Percentiles rank a stretch among this genome's conserved stretches.
These are phyloP conservation scores for Ilex aquifolium DNA, from an alignment of 257 asterid species.

Conservation along the genomic window DNA sequence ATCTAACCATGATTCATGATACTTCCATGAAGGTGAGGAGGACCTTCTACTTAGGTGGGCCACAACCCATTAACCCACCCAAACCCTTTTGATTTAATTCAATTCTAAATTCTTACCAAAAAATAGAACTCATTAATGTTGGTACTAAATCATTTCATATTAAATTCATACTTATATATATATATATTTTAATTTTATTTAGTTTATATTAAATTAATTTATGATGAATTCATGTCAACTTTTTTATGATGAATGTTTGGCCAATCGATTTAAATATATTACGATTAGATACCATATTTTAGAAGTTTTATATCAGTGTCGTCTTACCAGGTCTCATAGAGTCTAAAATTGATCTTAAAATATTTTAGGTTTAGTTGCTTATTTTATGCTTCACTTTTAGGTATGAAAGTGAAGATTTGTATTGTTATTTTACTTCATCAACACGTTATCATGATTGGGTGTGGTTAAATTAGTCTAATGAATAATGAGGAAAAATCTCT, in stretches of 20 bases:
- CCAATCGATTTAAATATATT: too few relatives aligned
- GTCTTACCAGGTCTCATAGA: too few relatives aligned
- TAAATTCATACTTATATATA: not conserved
- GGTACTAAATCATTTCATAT: not conserved
- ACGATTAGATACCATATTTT: too few relatives aligned
- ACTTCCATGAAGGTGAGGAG: conserved; percentile 2
- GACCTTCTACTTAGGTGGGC: conserved; percentile 7
- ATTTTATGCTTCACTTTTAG: too few relatives aligned
- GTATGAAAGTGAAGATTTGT: too few relatives aligned
- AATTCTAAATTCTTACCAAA: not conserved
- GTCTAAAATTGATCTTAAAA: too few relatives aligned
- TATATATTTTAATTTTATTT: too few relatives aligned
- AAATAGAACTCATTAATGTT: not conserved
- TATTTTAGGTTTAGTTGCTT: too few relatives aligned
- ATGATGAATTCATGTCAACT: too few relatives aligned
- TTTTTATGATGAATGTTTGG: too few relatives aligned
- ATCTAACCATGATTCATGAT: conserved; percentile 7
- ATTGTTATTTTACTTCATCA: not conserved
- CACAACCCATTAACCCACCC: not conserved
- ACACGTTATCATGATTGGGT: conserved; percentile 42
- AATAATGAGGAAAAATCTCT: conserved; percentile 28
- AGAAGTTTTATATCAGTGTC: too few relatives aligned
- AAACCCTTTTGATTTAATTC: not conserved
- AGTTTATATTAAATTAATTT: too few relatives aligned
- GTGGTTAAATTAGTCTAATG: conserved; percentile 25